Conservation (phyloP, 1,284 basidiomycete species). For the Fistulinella staudtii region DNA sequence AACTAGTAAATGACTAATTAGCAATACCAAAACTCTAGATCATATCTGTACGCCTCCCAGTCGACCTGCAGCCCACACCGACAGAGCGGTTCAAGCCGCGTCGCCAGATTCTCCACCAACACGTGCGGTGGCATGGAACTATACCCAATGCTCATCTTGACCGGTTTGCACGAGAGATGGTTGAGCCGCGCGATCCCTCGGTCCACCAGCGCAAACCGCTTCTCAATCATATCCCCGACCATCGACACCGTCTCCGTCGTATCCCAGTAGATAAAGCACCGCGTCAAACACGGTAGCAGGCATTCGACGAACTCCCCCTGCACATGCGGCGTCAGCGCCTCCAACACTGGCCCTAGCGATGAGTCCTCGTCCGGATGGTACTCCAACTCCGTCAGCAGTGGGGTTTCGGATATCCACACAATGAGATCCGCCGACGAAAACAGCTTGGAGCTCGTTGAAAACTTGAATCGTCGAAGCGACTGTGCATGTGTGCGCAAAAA, state of each 20-base stretch:
- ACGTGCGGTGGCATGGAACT: constrained; percentile 15
- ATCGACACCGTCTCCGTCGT: constrained; percentile 23
- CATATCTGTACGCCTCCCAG: constrained; percentile 22
- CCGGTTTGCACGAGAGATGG: constrained; percentile 24
- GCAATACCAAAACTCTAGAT: constrained; percentile 22
- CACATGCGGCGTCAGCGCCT: constrained; percentile 19
- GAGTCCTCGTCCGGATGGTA: constrained; percentile 26
- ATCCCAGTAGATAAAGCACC: constrained; percentile 24
- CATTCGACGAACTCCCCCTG: constrained; percentile 12
- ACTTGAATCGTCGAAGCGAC: constrained; percentile 17
- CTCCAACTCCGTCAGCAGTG: constrained; percentile 21
- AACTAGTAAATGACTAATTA: neutral
- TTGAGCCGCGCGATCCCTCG: constrained; percentile 17
- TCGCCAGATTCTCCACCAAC: constrained; percentile 18
- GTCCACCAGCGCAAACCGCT: constrained; percentile 16
- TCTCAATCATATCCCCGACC: constrained; percentile 27
- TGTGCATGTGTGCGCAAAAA: constrained; percentile 16
- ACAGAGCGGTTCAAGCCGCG: constrained; percentile 20
- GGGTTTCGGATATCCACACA: constrained; percentile 15
- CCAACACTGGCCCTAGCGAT: constrained; percentile 18
- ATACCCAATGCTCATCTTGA: constrained; percentile 11
- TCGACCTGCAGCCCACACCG: constrained; percentile 20
- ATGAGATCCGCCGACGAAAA: constrained; percentile 24
- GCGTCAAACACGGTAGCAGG: constrained; percentile 21
- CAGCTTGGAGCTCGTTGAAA: constrained; percentile 17